Evolutionary conservation across 2,329 filamentous ascomycete species (phyloP), one percentile per base, ranked within the genome.

Genomic region (Zymoseptoria pseudotritici): DNA sequence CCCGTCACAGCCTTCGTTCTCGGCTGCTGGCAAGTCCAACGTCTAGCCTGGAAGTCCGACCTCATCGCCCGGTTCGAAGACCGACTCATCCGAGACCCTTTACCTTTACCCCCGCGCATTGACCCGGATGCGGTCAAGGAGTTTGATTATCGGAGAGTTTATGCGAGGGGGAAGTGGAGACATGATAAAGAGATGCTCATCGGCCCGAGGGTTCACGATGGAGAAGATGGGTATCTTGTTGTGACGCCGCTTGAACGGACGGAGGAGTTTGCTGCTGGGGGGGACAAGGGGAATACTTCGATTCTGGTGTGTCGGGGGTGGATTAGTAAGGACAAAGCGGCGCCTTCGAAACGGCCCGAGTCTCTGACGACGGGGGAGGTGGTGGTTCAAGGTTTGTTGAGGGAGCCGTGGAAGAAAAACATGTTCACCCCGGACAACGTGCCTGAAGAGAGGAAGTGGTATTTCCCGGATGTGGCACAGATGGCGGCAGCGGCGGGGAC

Each of bases 131-230:
- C 88, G 9, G 82, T 97, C 66, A 79, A 85, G 66, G 91, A 96
- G 46, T 99, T 99, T 73, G 93, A 99, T 74, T 97, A 93, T 77
- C 84, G 94, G 62, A 84, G 90, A 58, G 89, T 99, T 55, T 83
- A 84, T 63, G 88, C 91, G 10, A 84, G 79, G 0, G 94, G 94
- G 9, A 79, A 75, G 58, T 86, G 91, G 67, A 80, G 89, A 49
- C 94, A 99, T 75, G 92, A 97, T 72, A 85, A 89, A 73, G 94
- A 99, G 79, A 99, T 99, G 92, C 81, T 99, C 56, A 86, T 99
- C 61, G 94, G 94, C 0, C 94, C 94, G 59, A 85, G 94, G 54
- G 85, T 96, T 79, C 83, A 86, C 63, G 93, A 99, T 63, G 93
- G 93, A 11, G 84, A 93, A 71, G 88, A 96, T 71, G 94, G 94